A percentile compares a stretch with the other conserved stretches of the same genome.
phyloP scores from a whole-genome alignment of 768 basidiomycete genomes.

The Rhodotorula babjevae region DNA sequence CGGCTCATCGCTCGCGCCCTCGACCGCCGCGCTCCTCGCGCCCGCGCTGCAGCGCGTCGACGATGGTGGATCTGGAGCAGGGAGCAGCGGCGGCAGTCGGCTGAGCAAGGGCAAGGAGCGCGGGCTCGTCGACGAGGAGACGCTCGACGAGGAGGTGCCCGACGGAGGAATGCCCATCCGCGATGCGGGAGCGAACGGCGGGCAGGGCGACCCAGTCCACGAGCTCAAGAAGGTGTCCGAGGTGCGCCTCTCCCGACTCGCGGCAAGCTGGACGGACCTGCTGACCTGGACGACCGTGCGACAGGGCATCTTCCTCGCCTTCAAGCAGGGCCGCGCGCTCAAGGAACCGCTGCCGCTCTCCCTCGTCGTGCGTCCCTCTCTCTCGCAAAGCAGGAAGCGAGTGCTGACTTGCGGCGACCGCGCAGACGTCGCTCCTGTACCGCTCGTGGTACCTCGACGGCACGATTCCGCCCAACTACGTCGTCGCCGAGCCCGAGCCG shows the following conservation, averaged over 20 bases:
- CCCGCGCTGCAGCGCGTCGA: background rate
- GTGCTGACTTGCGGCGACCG: background rate
- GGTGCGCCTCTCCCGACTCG: conserved; percentile 1
- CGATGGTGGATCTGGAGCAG: background rate
- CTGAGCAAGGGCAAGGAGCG: conserved; percentile 4
- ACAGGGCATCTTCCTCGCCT: conserved; percentile 33
- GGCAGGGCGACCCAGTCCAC: background rate
- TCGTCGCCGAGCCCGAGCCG: conserved; percentile 13
- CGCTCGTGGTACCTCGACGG: conserved; percentile 33
- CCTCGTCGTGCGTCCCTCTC: conserved; percentile 3
- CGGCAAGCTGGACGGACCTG: background rate
- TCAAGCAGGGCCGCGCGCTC: conserved; percentile 27
- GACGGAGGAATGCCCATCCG: conserved; percentile 13
- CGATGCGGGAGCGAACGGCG: conserved; percentile 2
- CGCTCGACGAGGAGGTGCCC: background rate
- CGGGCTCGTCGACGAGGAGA: background rate
- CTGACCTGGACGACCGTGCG: background rate
- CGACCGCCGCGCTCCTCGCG: background rate
- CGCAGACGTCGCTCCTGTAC: conserved; percentile 25
- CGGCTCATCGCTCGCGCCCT: background rate
- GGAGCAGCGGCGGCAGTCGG: background rate
- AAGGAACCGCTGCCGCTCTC: conserved; percentile 25
- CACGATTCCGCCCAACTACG: conserved; percentile 26
- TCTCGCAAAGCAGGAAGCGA: background rate
- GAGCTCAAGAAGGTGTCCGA: conserved; percentile 31